A percentile compares a stretch with the other conserved stretches of the same genome.
Conservation (phyloP, 345 rosid species). For the Sonneratia caseolaris region DNA sequence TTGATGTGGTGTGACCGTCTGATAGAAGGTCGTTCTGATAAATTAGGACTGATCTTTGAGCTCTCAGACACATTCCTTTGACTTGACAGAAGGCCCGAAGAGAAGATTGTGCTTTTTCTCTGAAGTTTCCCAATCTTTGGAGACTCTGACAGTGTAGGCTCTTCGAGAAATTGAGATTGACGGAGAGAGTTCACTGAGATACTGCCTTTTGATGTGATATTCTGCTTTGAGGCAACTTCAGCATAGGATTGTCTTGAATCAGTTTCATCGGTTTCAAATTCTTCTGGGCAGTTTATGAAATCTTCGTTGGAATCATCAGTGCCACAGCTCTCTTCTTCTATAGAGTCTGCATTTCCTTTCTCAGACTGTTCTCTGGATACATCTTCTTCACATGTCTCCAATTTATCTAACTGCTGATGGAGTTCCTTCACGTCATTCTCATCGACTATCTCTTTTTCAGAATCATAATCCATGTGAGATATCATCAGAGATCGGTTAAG, state of each 20-base stretch:
- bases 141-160: constrained; percentile 76
- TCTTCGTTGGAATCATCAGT: constrained; percentile 64
- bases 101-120: constrained; percentile 52
- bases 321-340: constrained; percentile 55
- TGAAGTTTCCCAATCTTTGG: constrained; percentile 62
- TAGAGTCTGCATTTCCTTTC: constrained; percentile 41
- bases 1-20: constrained; percentile 47
- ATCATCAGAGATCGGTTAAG: constrained; percentile 85
- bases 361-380: constrained; percentile 31
- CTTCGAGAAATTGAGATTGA: constrained; percentile 55
- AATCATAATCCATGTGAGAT: constrained; percentile 41
- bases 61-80: constrained; percentile 39
- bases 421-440: constrained; percentile 70
- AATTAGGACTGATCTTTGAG: constrained; percentile 21
- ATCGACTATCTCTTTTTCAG: constrained; percentile 52
- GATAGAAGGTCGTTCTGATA: constrained; percentile 26
- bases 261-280: constrained; percentile 39
- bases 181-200: constrained; percentile 45
- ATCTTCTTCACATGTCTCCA: constrained; percentile 41
- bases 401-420: constrained; percentile 49
- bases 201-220: constrained; percentile 29
- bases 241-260: constrained; percentile 20
- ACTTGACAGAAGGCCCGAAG: constrained; percentile 43
- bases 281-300: constrained; percentile 40
- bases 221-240: constrained; percentile 22